Evolutionary conservation across 179 eudicot genomes (phyloP), one percentile per base, ranked within the genome.

Genomic region (Beta lomatogona): DNA sequence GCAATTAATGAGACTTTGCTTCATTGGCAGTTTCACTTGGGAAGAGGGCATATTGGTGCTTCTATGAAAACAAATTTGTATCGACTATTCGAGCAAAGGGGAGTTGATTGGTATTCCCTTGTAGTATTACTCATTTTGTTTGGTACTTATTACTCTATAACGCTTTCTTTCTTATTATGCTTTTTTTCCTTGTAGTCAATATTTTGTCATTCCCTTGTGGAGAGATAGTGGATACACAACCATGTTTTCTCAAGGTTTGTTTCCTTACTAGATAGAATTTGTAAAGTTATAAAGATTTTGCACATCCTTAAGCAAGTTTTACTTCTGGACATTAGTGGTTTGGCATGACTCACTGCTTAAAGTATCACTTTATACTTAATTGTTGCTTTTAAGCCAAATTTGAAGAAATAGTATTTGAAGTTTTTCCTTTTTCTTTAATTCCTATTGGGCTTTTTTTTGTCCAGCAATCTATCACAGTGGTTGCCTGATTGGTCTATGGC

Each of bases 171-270:
- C 76, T 82, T 75, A 80, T 52, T 86, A 12, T 22, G 21, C 21
- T 4, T 77, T 22, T n/a, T 68, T 13, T 50, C 76, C 52, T 77
- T 86, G 88, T 73, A 95, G 97, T 86, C 97, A 89, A 84, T 84
- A 92, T 82, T 95, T 93, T 79, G 97, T 93, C 81, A 76, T 95
- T 83, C 99, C 99, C 21, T 65, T 94, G 84, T 94, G 99, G 98
- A 93, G 88, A 90, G 98, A 98, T 87, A 92, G 88, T 79, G 99
- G 99, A 66, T 95, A 92, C 76, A 93, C 90, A 76, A 92, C 98
- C 31, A 95, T 95, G 99, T 95, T 95, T 83, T 86, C 82, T 75
- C 99, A 95, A 94, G 99, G 99, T 95, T 31, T 77, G 88, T 58
- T 80, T 71, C 85, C 61, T 75, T 67, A 55, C 63, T 25, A 5